Evolutionary conservation across 192 early-diverging fungal species (phyloP), one percentile per base, ranked within the genome.

Genomic region (Coemansia sp.): DNA sequence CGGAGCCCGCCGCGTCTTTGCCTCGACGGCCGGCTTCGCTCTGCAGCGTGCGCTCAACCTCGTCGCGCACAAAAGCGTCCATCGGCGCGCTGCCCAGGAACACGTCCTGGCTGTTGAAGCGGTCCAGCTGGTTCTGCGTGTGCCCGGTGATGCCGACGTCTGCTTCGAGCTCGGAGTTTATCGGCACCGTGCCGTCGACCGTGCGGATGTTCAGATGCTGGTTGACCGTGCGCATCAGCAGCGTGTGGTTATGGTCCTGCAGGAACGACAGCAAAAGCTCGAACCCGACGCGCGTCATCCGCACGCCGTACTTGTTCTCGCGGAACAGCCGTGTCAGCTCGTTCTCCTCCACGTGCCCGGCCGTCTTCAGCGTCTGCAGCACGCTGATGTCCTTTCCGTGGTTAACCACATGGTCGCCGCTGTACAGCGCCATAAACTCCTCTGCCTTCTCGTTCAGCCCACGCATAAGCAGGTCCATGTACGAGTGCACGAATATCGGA

Each of bases 401-500:
- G 46, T 83, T 57, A 57, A 89, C 91, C 40, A 76, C 42, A 51
- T 95, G 93, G 69, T 95, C 94, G 17, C 66, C 44, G 62, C 82
- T 76, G 74, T 89, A 93, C 41, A 57, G 79, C 18, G 87, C 82
- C 69, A 95, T 83, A 62, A 99, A 93, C 66, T 79, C 76, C 6
- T 43, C 51, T 0, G 70, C 76, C 50, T 79, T 79, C 49, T 73
- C 76, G 33, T 37, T 37, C 19, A 79, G 57, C 33, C 67, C 76
- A 37, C 76, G 69, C 47, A 48, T 41, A 30, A 93, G 84, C 51
- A 98, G 81, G 65, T 95, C 91, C 54, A 99, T 74, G 78, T 92
- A 97, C 21, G 86, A 77, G 74, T 97, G 89, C 7, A 93, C 91
- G 76, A 96, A 99, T 6, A 96, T 71, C 8, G 96, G 96, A 65